These are phyloP conservation scores for Hirsutella thompsonii DNA, from an alignment of 2,329 filamentous ascomycete genomes.

Conservation along the genomic window DNA sequence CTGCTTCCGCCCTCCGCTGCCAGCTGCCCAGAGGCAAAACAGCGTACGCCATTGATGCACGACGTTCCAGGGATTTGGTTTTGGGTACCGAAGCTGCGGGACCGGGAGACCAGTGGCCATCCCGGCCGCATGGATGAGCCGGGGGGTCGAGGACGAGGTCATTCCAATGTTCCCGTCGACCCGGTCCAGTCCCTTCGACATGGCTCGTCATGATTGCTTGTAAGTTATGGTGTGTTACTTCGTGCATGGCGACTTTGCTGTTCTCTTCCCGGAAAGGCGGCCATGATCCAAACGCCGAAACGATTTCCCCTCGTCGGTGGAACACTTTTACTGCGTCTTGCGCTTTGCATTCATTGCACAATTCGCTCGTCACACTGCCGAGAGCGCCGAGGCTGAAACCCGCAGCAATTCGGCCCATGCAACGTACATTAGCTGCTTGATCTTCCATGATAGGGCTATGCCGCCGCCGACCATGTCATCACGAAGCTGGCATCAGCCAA, in stretches of 20 bases:
- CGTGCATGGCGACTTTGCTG: too few relatives aligned
- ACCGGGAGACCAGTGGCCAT: not conserved
- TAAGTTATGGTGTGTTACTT: too few relatives aligned
- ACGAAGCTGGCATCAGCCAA: too few relatives aligned
- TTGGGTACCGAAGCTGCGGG: conserved; percentile 3
- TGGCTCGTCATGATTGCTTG: not conserved
- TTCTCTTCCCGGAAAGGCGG: too few relatives aligned
- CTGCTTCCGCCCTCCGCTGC: not conserved
- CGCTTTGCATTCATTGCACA: too few relatives aligned
- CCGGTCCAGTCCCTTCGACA: not conserved
- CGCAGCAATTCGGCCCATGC: too few relatives aligned
- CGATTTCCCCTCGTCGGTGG: not conserved
- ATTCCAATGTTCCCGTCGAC: not conserved
- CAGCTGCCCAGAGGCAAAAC: not conserved
- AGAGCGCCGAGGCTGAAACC: too few relatives aligned
- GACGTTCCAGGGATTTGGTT: not conserved
- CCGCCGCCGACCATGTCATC: too few relatives aligned
- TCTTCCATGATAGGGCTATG: too few relatives aligned
- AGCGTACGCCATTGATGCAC: not conserved
- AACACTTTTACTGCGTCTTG: not conserved
- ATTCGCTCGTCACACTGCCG: too few relatives aligned
- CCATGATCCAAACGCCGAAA: too few relatives aligned
- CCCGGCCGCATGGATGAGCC: not conserved
- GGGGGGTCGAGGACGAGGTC: not conserved
- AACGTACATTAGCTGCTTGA: too few relatives aligned